Evolutionary conservation across 768 basidiomycete genomes (phyloP).

Genomic region (Rhodotorula kratochvilovae): DNA sequence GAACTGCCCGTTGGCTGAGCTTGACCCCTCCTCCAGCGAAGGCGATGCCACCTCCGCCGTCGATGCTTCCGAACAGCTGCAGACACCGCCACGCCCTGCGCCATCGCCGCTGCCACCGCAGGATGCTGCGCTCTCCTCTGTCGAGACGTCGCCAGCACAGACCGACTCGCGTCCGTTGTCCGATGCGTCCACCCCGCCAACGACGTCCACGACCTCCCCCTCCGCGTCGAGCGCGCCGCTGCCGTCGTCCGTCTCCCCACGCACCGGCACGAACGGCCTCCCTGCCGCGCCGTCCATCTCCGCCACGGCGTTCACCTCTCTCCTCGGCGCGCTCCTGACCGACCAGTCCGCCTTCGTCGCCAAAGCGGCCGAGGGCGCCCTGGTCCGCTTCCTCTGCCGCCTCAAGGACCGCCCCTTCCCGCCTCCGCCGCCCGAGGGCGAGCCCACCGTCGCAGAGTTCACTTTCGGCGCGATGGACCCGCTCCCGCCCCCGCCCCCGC

Average conservation of each 20-base stretch:
- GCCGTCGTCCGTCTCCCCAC: not conserved
- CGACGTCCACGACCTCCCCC: slow-evolving; percentile 26
- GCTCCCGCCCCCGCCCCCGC: not conserved
- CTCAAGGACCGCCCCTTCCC: slow-evolving; percentile 52
- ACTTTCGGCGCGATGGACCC: not conserved
- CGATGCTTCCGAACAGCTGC: not conserved
- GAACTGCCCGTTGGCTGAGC: slow-evolving; percentile 36
- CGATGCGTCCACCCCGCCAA: slow-evolving; percentile 17
- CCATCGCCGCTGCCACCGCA: not conserved
- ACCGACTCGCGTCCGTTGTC: slow-evolving; percentile 2
- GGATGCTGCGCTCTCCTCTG: not conserved
- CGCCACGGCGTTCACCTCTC: slow-evolving; percentile 83
- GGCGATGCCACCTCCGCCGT: not conserved
- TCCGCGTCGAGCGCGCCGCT: slow-evolving; percentile 1
- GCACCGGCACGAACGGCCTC: not conserved
- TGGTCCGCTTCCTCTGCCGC: slow-evolving; percentile 71
- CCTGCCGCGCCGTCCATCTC: slow-evolving; percentile 51
- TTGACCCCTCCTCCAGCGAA: slow-evolving; percentile 2
- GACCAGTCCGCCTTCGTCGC: slow-evolving; percentile 71
- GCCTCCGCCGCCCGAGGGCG: not conserved
- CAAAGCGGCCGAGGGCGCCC: slow-evolving; percentile 64
- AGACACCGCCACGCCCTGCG: no score
- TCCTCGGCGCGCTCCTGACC: slow-evolving; percentile 80
- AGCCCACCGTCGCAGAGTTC: slow-evolving; percentile 1
- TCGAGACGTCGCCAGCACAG: slow-evolving; percentile 10